Percentiles rank a stretch among this genome's conserved stretches.
These are phyloP conservation scores for Agarophyton chilense DNA, from an alignment of 23 red algal genomes.

Conservation along the genomic window DNA sequence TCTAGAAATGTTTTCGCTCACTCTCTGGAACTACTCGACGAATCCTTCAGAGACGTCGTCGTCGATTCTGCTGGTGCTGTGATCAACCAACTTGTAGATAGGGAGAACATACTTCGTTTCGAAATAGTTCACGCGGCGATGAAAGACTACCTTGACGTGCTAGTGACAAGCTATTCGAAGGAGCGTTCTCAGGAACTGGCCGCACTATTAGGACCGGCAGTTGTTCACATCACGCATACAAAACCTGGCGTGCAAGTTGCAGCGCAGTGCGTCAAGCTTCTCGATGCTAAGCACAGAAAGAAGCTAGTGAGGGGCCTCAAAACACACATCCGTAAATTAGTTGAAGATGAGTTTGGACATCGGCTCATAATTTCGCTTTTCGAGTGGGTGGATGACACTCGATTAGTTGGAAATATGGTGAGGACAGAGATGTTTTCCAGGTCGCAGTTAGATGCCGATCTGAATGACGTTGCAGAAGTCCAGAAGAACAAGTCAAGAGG, in stretches of 20 bases:
- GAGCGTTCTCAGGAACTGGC: constrained; percentile 33
- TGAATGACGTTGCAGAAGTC: constrained; percentile 2
- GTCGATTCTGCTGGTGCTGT: constrained; percentile 50
- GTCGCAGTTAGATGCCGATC: constrained; percentile 28
- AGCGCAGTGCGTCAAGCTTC: constrained; percentile 43
- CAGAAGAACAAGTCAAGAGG: constrained; percentile 1
- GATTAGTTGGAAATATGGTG: constrained; percentile 58
- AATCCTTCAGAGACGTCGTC: constrained; percentile 42
- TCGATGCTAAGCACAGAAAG: constrained; percentile 75
- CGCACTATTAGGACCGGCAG: constrained; percentile 31
- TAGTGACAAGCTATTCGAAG: constrained; percentile 25
- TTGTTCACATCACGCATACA: constrained; percentile 70
- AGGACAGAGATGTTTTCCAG: constrained; percentile 49
- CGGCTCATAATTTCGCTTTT: constrained; percentile 56
- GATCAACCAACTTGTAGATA: constrained; percentile 56
- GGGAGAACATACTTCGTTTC: constrained; percentile 53
- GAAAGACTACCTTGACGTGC: constrained; percentile 41
- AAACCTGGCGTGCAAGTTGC: constrained; percentile 46
- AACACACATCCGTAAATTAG: constrained; percentile 58
- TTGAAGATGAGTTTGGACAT: constrained; percentile 78
- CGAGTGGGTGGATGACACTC: constrained; percentile 81
- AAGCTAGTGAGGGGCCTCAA: constrained; percentile 55
- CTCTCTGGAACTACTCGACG: constrained; percentile 34
- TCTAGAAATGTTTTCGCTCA: constrained; percentile 32
- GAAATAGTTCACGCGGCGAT: constrained; percentile 77